These are phyloP conservation scores for Yarrowia sp. DNA, from an alignment of 805 yeast genomes.

Conservation along the genomic window DNA sequence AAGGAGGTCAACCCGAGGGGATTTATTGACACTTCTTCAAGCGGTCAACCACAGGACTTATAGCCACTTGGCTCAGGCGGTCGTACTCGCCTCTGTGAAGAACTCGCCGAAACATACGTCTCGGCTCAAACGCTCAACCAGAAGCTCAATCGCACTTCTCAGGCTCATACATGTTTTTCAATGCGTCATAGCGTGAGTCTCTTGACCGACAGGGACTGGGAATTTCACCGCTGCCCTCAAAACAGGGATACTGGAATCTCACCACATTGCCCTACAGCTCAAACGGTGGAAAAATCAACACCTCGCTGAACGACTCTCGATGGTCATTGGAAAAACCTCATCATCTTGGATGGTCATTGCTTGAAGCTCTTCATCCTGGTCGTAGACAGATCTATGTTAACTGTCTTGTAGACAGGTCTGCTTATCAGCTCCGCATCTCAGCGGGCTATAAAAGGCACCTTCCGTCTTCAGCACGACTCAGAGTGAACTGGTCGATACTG, in stretches of 20 bases:
- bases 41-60: constrained; percentile 16
- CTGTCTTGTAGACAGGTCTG: neutral
- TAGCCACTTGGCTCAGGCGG: neutral
- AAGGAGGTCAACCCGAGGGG: constrained; percentile 10
- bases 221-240: too few relatives aligned
- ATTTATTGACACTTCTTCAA: constrained; percentile 8
- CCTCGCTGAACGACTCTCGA: too few relatives aligned
- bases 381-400: neutral
- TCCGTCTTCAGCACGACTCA: constrained; percentile 4
- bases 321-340: too few relatives aligned
- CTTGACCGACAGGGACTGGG: neutral
- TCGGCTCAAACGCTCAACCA: constrained; percentile 7
- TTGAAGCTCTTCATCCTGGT: neutral
- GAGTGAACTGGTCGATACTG: constrained; percentile 15
- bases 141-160: constrained; percentile 5
- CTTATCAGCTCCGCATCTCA: neutral
- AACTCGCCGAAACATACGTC: neutral
- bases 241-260: constrained; percentile 4
- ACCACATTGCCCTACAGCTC: constrained; percentile 10
- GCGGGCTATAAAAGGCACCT: constrained; percentile 1
- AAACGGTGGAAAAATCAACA: neutral
- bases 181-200: neutral
- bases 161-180: neutral
- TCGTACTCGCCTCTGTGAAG: neutral
- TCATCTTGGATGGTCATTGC: too few relatives aligned